These are phyloP conservation scores for Pyricularia sp. DNA, from an alignment of 2,329 filamentous ascomycete species.

Conservation along the genomic window DNA sequence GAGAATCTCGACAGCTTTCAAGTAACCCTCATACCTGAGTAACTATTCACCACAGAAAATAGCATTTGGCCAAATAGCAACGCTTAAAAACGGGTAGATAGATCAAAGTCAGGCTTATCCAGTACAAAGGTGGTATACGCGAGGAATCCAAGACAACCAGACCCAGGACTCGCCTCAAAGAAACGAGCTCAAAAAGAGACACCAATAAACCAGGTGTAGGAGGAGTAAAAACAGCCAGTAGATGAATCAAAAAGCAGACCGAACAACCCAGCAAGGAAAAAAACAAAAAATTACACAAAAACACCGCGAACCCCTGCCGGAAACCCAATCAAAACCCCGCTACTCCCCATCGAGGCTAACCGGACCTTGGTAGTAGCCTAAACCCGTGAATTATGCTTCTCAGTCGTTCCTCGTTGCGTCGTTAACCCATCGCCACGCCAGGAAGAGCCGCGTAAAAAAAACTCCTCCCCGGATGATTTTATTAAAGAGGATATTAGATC, in stretches of 20 bases:
- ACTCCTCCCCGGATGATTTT: neutral
- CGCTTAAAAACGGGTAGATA: neutral
- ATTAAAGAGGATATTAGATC: neutral
- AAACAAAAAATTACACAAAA: neutral
- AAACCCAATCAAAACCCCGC: slow-evolving; percentile 1
- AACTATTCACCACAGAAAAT: neutral
- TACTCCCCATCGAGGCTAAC: neutral
- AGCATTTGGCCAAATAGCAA: neutral
- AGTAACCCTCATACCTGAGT: neutral
- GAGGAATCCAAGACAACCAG: neutral
- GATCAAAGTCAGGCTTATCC: neutral
- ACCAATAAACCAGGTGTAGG: neutral
- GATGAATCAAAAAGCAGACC: neutral
- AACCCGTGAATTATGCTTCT: neutral
- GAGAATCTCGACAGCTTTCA: neutral
- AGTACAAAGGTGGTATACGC: neutral
- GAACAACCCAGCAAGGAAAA: neutral
- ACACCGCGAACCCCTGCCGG: neutral
- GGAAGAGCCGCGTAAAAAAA: neutral
- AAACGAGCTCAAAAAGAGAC: neutral
- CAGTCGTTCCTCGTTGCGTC: slow-evolving; percentile 1
- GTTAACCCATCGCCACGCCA: neutral
- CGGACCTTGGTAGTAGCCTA: neutral
- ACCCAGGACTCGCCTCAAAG: neutral
- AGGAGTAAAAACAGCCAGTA: neutral